Evolutionary conservation across 495 filamentous ascomycete genomes (phyloP).

Genomic region (Aspergillus sparsus): DNA sequence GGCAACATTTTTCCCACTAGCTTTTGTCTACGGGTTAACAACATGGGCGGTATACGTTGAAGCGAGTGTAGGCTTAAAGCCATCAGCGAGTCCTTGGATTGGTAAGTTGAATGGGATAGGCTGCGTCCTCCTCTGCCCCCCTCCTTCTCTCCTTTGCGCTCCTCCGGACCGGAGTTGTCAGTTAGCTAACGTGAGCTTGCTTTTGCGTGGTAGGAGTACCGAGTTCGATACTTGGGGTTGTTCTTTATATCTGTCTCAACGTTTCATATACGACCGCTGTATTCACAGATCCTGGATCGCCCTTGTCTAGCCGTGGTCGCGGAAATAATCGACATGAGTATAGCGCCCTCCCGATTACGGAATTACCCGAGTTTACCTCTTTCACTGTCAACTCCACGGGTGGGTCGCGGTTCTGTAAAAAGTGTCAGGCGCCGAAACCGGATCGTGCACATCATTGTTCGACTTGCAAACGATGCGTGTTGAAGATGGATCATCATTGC

Average conservation of each 20-base stretch:
- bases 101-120: conserved; percentile 51
- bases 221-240: conserved; percentile 59
- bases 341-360: conserved; percentile 63
- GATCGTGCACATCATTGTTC: conserved; percentile 97
- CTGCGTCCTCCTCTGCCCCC: too few species aligned
- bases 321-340: conserved; percentile 48
- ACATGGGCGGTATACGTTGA: conserved; percentile 91
- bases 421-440: conserved; percentile 89
- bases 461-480: conserved; percentile 84
- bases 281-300: conserved; percentile 83
- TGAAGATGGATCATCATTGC: conserved; percentile 99
- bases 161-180: not conserved
- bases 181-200: conserved; percentile 10
- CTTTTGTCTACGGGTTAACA: conserved; percentile 85
- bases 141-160: too few species aligned
- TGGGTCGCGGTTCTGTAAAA: conserved; percentile 88
- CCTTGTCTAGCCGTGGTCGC: conserved; percentile 40
- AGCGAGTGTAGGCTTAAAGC: conserved; percentile 66
- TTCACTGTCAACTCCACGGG: conserved; percentile 90
- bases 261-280: conserved; percentile 88
- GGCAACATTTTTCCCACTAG: conserved; percentile 82
- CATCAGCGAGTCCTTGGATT: conserved; percentile 61
- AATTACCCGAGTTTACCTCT: conserved; percentile 62
- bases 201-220: conserved; percentile 34
- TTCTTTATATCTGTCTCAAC: conserved; percentile 78